phyloP scores from a whole-genome alignment of 768 basidiomycete species.

The Termitomyces sp. region DNA sequence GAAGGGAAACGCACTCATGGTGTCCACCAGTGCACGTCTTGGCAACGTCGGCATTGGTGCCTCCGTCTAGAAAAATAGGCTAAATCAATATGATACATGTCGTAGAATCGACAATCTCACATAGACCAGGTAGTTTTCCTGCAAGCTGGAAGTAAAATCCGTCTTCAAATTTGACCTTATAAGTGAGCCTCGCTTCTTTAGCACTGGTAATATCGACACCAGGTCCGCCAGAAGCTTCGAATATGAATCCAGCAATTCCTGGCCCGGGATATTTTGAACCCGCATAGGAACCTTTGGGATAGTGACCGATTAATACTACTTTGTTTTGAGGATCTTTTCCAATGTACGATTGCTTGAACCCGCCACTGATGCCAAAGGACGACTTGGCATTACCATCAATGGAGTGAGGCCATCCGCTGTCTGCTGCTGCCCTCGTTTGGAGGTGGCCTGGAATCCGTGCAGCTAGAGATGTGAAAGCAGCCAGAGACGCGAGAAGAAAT shows the following conservation, averaged over 20 bases:
- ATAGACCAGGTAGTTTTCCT: conserved; percentile 68
- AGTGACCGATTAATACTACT: conserved; percentile 3
- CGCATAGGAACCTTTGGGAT: conserved; percentile 10
- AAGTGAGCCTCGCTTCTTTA: conserved; percentile 56
- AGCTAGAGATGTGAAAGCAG: conserved; percentile 3
- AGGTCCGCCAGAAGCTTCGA: conserved; percentile 56
- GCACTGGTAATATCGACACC: conserved; percentile 47
- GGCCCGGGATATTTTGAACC: conserved; percentile 4
- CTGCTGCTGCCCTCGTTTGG: neutral
- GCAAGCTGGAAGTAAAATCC: conserved; percentile 52
- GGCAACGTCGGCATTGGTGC: conserved; percentile 36
- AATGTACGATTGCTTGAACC: neutral
- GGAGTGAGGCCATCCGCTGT: conserved; percentile 6
- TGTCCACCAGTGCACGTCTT: conserved; percentile 58
- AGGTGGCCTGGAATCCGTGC: conserved; percentile 7
- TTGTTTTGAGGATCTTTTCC: neutral
- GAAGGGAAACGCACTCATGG: conserved; percentile 1
- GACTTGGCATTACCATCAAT: neutral
- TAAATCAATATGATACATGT: neutral
- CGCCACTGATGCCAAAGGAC: conserved; percentile 7
- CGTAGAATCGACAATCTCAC: conserved; percentile 26
- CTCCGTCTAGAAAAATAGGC: conserved; percentile 37
- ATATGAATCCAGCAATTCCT: conserved; percentile 18
- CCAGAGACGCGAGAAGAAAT: conserved; percentile 5
- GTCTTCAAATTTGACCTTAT: conserved; percentile 46